Evolutionary conservation across 495 filamentous ascomycete genomes (phyloP), one percentile per base, ranked within the genome.

Genomic region (Neurospora tetraspora): DNA sequence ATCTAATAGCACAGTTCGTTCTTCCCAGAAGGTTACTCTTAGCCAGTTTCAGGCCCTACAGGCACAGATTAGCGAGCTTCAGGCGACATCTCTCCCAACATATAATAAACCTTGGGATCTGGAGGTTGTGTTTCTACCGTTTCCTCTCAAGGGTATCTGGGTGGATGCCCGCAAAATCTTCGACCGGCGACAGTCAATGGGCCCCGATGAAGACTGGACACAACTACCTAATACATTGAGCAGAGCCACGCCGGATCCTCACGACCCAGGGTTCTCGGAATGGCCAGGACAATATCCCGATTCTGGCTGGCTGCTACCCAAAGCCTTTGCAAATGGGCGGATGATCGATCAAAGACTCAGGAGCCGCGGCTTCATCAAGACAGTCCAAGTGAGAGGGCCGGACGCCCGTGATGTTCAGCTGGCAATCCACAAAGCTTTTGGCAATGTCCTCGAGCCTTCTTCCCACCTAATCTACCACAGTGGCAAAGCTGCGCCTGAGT

Each of bases 121-220:
- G 34, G 90, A 92, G 75, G 89, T 92, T 23, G 83, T 92, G 20
- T 86, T 92, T 69, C 75, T 92, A n/a, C 90, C 90, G 39, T 92
- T 89, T 80, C 88, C 87, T 1, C 80, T 92, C 59, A 87, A 85
- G 75, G 87, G 88, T 8, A 79, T 92, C 39, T 92, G 90, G 90
- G 85, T 86, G 74, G 79, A 82, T 45, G 75, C 83, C 14, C 78
- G 83, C 70, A 84, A 87, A 12, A 84, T 86, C 36, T 78, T 81
- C 8, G 82, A 77, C 70, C 85, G 84, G 75, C 79, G 78, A n/a
- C 79, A 78, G 39, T 81, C 85, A 10, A 77, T 77, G 12, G 76
- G 81, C 40, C 79, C 78, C 53, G 82, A 85, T 73, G 81, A 76
- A 23, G 87, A 88, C 69, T 90, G 89, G 88, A 89, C 85, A 0